Conservation (phyloP, 768 basidiomycete species). For the Grammothele lineata region DNA sequence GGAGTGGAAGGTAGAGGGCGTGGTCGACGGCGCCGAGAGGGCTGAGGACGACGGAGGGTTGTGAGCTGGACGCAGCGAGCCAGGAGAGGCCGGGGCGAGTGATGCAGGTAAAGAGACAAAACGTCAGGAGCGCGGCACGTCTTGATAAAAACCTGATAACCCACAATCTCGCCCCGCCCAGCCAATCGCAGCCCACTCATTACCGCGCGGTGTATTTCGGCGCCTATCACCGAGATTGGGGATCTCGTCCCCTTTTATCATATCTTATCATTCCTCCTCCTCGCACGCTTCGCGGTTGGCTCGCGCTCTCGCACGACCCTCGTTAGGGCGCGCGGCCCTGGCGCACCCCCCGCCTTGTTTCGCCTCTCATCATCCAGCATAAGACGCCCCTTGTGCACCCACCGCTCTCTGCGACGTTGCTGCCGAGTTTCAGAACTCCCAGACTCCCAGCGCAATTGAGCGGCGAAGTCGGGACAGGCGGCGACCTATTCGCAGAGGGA, state of each 20-base stretch:
- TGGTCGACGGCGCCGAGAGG: neutral
- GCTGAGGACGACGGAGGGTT: slow-evolving; percentile 2
- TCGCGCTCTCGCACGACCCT: no score
- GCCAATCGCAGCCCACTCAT: slow-evolving; percentile 12
- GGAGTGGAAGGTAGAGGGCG: neutral
- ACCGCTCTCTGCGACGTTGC: no score
- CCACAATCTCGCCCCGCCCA: slow-evolving; percentile 2
- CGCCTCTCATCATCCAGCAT: neutral
- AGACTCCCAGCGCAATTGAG: no score
- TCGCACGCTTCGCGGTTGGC: no score
- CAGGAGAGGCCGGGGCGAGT: slow-evolving; percentile 10
- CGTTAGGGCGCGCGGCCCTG: neutral
- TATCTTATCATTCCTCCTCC: slow-evolving; percentile 11
- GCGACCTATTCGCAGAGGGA: no score
- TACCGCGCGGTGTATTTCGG: slow-evolving; percentile 5
- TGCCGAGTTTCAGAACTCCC: no score
- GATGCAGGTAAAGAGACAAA: slow-evolving; percentile 17
- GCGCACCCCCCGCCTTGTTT: neutral
- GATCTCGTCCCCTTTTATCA: neutral
- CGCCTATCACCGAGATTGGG: slow-evolving; percentile 13
- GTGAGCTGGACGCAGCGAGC: slow-evolving; percentile 1
- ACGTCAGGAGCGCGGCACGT: slow-evolving; percentile 13
- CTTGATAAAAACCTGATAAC: slow-evolving; percentile 19
- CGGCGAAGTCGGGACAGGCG: no score
- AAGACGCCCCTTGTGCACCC: neutral